Percentiles rank a stretch among this genome's conserved stretches.
phyloP scores from a whole-genome alignment of 169 alveolate genomes.

The Eimeria acervulina region DNA sequence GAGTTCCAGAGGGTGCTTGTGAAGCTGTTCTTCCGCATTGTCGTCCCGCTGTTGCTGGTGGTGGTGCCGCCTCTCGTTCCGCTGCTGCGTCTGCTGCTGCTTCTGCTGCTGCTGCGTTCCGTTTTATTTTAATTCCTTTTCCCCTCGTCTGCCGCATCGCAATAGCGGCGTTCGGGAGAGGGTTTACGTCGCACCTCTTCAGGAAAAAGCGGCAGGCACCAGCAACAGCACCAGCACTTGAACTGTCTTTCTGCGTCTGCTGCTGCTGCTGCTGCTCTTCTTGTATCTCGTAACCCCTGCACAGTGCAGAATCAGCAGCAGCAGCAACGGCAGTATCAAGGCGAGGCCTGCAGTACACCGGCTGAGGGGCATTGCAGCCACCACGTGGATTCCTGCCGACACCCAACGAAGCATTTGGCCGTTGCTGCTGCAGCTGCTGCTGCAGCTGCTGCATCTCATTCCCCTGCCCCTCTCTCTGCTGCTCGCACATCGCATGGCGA shows the following conservation, averaged over 20 bases:
- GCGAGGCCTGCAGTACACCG: neutral
- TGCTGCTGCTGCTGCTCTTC: neutral
- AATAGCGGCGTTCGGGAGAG: neutral
- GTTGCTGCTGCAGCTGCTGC: neutral
- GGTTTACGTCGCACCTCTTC: neutral
- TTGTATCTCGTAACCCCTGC: no score
- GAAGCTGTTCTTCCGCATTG: neutral
- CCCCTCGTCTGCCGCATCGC: neutral
- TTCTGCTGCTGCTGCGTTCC: slow-evolving; percentile 21
- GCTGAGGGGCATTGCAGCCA: neutral
- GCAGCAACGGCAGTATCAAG: neutral
- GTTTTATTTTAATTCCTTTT: neutral
- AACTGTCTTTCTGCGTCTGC: neutral
- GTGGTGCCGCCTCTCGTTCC: neutral
- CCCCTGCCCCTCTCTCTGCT: neutral
- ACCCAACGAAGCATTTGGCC: neutral
- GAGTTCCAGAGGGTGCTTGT: neutral
- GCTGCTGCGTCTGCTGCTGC: neutral
- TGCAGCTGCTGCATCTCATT: neutral
- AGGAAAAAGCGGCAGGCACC: neutral
- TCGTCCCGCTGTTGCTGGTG: neutral
- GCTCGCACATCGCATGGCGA: neutral
- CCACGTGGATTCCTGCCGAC: neutral
- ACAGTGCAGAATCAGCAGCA: neutral
- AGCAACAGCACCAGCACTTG: neutral